Percentiles rank a stretch among this genome's conserved stretches.
These are phyloP conservation scores for Pseudogymnoascus sp. DNA, from an alignment of 2,329 filamentous ascomycete genomes.

Conservation along the genomic window DNA sequence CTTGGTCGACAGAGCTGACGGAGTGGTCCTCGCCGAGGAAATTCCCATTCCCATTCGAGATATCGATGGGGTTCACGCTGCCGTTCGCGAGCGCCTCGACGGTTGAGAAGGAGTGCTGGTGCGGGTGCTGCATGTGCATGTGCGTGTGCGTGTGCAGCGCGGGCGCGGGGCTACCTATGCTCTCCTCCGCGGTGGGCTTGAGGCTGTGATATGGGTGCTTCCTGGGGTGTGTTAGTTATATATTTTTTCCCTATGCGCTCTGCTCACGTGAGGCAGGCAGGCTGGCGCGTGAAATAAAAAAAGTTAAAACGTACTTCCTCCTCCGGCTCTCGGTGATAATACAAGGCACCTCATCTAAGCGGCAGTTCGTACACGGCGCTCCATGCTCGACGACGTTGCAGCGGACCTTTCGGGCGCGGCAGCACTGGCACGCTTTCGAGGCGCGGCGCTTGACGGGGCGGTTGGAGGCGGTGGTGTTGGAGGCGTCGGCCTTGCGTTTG, in stretches of 20 bases:
- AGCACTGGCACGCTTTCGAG: slow-evolving; percentile 85
- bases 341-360: slow-evolving; percentile 40
- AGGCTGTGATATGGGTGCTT: slow-evolving; percentile 3
- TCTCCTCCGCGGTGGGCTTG: not conserved
- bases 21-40: slow-evolving; percentile 13
- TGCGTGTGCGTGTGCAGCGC: slow-evolving; percentile 1
- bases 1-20: slow-evolving; percentile 12
- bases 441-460: slow-evolving; percentile 62
- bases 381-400: slow-evolving; percentile 62
- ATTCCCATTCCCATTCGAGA: slow-evolving; percentile 15
- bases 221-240: not conserved
- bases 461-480: slow-evolving; percentile 18
- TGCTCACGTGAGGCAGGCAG: slow-evolving; percentile 19
- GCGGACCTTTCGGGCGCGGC: slow-evolving; percentile 80
- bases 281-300: slow-evolving; percentile 19
- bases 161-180: not conserved
- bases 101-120: slow-evolving; percentile 5
- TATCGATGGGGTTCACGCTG: slow-evolving; percentile 23
- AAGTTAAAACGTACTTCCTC: slow-evolving; percentile 50
- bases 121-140: slow-evolving; percentile 10
- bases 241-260: slow-evolving; percentile 13
- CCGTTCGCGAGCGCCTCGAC: slow-evolving; percentile 19
- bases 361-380: slow-evolving; percentile 27
- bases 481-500: slow-evolving; percentile 18
- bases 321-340: slow-evolving; percentile 56